Evolutionary conservation across 805 yeast species (phyloP), one percentile per base, ranked within the genome.

Genomic region (Yarrowia sp.): DNA sequence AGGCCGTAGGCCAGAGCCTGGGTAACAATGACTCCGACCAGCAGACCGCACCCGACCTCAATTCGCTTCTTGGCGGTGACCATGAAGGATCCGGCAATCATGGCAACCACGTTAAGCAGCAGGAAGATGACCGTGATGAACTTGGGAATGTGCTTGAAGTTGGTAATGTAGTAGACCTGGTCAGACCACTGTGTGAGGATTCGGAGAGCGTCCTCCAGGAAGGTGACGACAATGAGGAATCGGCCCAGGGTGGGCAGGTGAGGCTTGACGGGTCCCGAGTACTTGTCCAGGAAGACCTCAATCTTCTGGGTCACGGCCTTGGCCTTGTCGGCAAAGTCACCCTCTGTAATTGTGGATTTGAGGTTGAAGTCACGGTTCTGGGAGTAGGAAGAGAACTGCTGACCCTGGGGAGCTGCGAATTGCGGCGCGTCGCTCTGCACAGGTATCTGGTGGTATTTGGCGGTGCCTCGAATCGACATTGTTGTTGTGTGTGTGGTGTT

Each of bases 1-100:
- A 92, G 80, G 5, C 98, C 98, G 73, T 93, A 93, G 67, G 89
- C 89, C 14, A 92, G 69, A 6, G 97, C 97, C 79, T 93, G 99
- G 49, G 86, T 75, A 16, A 90, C 72, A 35, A 93, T 90, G 67
- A 92, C 93, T 7, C 81, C 79, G 44, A 88, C 76, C 68, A 93
- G 81, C 0, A 86, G 82, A 49, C 83, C 81, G 5, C 96, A 86
- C 9, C 97, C 91, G 68, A 84, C 80, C 56, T 84, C 83, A 21
- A 89, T 83, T 67, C 84, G 81, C 74, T 85, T 87, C 73, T 92
- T 83, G 70, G 86, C 73, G 48, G 92, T 83, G 68, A 93, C 84
- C 69, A 87, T 75, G 19, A 87, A 80, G 7, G 97, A 87, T 8
- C 95, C 92, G 38, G 75, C 73, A 30, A 84, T 68, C 98, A 93